phyloP scores from a whole-genome alignment of 257 asterid genomes.

The Salvia splendens region DNA sequence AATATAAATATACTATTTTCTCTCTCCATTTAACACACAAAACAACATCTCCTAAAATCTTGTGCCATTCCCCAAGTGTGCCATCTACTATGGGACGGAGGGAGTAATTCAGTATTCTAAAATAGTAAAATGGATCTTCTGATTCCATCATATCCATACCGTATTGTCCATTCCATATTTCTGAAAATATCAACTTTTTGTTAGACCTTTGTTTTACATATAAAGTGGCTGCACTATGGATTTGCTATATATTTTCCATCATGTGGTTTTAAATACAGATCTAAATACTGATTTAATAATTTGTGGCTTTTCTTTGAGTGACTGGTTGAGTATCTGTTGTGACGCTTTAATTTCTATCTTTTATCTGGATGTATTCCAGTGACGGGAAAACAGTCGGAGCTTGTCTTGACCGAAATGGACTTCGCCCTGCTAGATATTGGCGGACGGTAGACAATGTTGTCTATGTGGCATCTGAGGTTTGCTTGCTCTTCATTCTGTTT shows the following conservation, averaged over 20 bases:
- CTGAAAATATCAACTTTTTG: not conserved
- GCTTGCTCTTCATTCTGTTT: slow-evolving; percentile 32
- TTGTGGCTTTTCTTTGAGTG: slow-evolving; percentile 3
- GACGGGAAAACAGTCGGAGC: slow-evolving; percentile 99
- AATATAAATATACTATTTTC: too few species aligned
- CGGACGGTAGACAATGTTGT: slow-evolving; percentile 89
- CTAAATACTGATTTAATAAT: not conserved
- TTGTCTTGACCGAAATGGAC: slow-evolving; percentile 98
- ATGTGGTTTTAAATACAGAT: slow-evolving; percentile 14
- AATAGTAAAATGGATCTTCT: slow-evolving; percentile 26
- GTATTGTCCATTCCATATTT: not conserved
- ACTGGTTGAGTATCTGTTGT: slow-evolving; percentile 23
- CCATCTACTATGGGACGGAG: too few species aligned
- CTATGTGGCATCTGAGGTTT: slow-evolving; percentile 98
- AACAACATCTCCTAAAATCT: too few species aligned
- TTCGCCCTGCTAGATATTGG: slow-evolving; percentile 99
- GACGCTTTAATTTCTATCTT: slow-evolving; percentile 18
- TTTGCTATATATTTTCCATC: slow-evolving; percentile 8
- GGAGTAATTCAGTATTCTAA: slow-evolving; percentile 7
- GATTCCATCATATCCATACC: slow-evolving; percentile 17
- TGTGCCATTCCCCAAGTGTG: too few species aligned
- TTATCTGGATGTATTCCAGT: slow-evolving; percentile 42
- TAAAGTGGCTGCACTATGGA: slow-evolving; percentile 16
- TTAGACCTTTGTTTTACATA: slow-evolving; percentile 7
- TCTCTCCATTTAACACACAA: too few species aligned